Base-by-base conservation (phyloP, 805 yeast genomes). In the Ascoidea asiatica region DNA sequence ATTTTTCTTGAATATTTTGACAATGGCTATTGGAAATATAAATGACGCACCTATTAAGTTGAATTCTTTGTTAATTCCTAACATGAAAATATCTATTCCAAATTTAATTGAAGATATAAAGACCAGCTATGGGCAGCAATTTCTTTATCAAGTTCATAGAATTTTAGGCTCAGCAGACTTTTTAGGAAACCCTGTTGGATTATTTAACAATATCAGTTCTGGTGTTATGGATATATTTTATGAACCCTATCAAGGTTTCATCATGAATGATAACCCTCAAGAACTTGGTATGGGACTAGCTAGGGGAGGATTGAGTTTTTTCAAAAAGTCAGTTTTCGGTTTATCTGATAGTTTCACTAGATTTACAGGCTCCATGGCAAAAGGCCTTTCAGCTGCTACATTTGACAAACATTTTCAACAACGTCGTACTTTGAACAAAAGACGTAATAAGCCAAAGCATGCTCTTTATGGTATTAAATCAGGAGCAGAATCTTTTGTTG, bases 161-260 rank as follows among this genome's bases (percentile, higher is more conserved):
- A 79, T 92, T 39, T 66, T 94, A 33, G 99, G 99, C 0, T 87
- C 96, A 18, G 98, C 97, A 0, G 98, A 94, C 62, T 77, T 92
- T 52, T 65, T 92, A 42, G 99, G 98, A 19, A 92, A 94, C 52
- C 99, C 99, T 0, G 97, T 94, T 22, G 98, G 98, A 1, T 66
- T 92, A 49, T 92, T 92, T 66, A 92, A 86, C 59, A 89, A 88
- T 52, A 68, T 92, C 46, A 80, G 95, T 46, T 87, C 97, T 0
- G 99, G 99, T 43, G 92, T 92, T 8, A 74, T 88, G 75, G 99
- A 92, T 60, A 82, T 92, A 18, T 92, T 92, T 60, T 92, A 92
- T 58, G 97, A 90, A 57, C 99, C 99, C 3, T 92, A 90, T 56
- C 92, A 88, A 57, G 99, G 99, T 0, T 85, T 86, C 53, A 77